Conservation (phyloP, 129 eudicot species). For the Escallonia herrerae region DNA sequence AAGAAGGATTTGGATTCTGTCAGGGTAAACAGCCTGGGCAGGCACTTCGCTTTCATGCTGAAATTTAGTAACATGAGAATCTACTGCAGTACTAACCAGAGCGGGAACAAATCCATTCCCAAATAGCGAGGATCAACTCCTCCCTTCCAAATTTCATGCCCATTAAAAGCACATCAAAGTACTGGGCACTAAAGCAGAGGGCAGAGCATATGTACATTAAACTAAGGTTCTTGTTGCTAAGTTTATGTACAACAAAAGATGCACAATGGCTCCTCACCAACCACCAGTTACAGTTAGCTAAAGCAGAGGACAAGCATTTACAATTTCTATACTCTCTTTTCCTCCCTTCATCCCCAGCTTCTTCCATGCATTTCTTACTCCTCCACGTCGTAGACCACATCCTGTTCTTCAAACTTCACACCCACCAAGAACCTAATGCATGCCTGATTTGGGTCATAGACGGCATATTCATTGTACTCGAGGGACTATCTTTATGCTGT, state of each 20-base stretch:
- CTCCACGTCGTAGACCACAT: conserved; percentile 47
- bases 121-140: too few species aligned
- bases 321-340: not conserved
- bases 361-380: not conserved
- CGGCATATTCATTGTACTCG: conserved; percentile 87
- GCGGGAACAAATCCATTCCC: too few species aligned
- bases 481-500: conserved; percentile 64
- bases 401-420: conserved; percentile 72
- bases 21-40: too few species aligned
- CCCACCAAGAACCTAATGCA: conserved; percentile 76
- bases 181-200: too few species aligned
- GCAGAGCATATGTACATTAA: too few species aligned
- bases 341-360: not conserved
- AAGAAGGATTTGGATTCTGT: too few species aligned
- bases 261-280: not conserved
- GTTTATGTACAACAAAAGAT: not conserved
- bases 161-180: too few species aligned
- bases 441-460: conserved; percentile 80
- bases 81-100: too few species aligned
- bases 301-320: not conserved
- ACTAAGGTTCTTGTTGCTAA: too few species aligned
- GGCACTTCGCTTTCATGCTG: too few species aligned
- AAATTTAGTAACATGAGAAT: too few species aligned
- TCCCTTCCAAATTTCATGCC: too few species aligned
- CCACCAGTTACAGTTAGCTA: not conserved